These are phyloP conservation scores for Claviceps paspali DNA, from an alignment of 2,329 filamentous ascomycete genomes.

Conservation along the genomic window DNA sequence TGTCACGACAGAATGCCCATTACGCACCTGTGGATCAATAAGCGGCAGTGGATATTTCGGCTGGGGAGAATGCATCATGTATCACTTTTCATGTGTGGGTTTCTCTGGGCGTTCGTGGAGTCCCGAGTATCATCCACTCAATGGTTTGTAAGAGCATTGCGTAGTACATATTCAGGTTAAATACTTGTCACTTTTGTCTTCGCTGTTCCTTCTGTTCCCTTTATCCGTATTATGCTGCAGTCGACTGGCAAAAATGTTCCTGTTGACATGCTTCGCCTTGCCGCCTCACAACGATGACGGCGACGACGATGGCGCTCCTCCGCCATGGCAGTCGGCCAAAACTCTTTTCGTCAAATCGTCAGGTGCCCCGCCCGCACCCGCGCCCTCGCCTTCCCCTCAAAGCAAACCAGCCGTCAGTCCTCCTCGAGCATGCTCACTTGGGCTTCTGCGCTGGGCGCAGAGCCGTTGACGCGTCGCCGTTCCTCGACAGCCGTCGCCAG, in stretches of 20 bases:
- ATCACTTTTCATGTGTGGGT: not conserved
- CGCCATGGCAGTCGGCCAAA: not conserved
- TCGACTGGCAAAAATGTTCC: too few relatives aligned
- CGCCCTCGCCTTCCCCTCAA: not conserved
- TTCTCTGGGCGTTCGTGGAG: not conserved
- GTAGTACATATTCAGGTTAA: not conserved
- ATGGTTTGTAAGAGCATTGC: not conserved
- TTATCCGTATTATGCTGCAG: not conserved
- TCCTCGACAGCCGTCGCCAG: constrained; percentile 71
- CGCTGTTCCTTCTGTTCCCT: not conserved
- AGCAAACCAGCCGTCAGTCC: constrained; percentile 22
- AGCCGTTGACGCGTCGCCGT: constrained; percentile 43
- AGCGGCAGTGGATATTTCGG: not conserved
- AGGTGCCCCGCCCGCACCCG: not conserved
- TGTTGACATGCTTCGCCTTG: too few relatives aligned
- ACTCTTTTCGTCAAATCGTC: constrained; percentile 1
- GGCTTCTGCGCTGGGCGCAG: constrained; percentile 14
- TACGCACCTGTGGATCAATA: constrained; percentile 13
- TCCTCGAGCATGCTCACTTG: constrained; percentile 36
- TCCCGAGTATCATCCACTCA: not conserved
- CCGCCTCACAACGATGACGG: too few relatives aligned
- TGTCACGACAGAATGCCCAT: constrained; percentile 13
- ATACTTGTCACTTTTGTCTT: not conserved
- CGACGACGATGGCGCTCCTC: too few relatives aligned
- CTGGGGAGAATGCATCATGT: not conserved